These are phyloP conservation scores for Neovahlkampfia damariscottae DNA, from an alignment of 78 protist genomes.

Conservation along the genomic window DNA sequence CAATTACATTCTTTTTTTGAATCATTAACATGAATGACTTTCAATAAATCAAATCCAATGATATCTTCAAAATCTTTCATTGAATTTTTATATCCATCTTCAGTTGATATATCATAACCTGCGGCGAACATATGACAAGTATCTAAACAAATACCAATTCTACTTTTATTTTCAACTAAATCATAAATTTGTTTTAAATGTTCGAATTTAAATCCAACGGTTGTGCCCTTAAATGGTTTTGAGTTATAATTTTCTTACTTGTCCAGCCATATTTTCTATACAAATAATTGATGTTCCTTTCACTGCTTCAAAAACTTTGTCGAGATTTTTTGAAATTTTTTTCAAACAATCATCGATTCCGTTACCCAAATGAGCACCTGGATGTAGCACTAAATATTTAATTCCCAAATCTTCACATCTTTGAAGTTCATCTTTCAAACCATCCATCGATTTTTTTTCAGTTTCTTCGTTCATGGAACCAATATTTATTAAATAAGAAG, in stretches of 20 bases:
- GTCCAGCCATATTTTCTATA: constrained; percentile 45
- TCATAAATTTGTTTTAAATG: constrained; percentile 29
- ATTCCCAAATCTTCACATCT: constrained; percentile 30
- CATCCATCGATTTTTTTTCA: constrained; percentile 10
- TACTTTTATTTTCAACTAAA: constrained; percentile 18
- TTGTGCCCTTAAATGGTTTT: too few species aligned
- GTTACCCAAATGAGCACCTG: constrained; percentile 29
- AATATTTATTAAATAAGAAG: constrained; percentile 31
- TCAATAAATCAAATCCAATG: constrained; percentile 36
- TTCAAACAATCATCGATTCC: constrained; percentile 19
- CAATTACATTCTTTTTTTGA: constrained; percentile 15
- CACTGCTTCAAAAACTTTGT: constrained; percentile 6
- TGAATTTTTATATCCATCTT: neutral
- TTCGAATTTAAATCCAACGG: constrained; percentile 40
- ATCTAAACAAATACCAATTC: constrained; percentile 61
- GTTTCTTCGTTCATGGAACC: constrained; percentile 20
- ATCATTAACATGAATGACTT: constrained; percentile 48
- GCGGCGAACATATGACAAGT: constrained; percentile 60
- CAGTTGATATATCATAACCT: constrained; percentile 36
- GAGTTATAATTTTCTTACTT: constrained; percentile 13
- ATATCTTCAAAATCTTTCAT: constrained; percentile 37
- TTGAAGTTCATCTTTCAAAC: constrained; percentile 22
- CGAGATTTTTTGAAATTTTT: constrained; percentile 15
- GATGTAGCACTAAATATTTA: constrained; percentile 40
- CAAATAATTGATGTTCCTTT: constrained; percentile 1